These are phyloP conservation scores for Neofusicoccum ribis DNA, from an alignment of 2,329 filamentous ascomycete genomes.

Conservation along the genomic window DNA sequence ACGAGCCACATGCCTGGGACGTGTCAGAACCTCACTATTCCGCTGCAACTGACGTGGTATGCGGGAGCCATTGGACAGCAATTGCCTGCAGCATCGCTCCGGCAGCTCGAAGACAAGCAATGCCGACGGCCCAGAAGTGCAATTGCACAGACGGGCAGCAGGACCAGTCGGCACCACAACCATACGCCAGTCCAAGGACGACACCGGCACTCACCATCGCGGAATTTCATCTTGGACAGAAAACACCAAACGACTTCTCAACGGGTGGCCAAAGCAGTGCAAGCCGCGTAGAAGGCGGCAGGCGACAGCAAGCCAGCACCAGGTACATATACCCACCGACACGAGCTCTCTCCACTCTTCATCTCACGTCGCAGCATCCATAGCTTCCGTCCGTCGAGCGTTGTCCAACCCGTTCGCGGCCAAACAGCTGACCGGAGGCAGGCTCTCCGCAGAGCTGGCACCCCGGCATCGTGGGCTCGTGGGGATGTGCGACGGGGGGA, in stretches of 20 bases:
- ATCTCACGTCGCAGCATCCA: background rate
- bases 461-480: background rate
- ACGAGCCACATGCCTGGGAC: slow-evolving; percentile 62
- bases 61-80: no score
- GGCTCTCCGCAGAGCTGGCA: background rate
- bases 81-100: no score
- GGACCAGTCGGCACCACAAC: no score
- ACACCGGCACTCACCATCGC: slow-evolving; percentile 48
- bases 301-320: no score
- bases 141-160: background rate
- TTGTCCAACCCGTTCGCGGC: background rate
- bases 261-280: background rate
- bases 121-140: background rate
- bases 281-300: no score
- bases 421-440: background rate
- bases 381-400: background rate
- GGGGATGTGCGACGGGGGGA: background rate
- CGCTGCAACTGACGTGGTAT: background rate
- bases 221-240: slow-evolving; percentile 56
- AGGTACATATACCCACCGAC: no score
- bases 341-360: no score
- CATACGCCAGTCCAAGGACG: no score
- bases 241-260: background rate
- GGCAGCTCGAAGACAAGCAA: no score
- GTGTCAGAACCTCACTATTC: background rate